Evolutionary conservation across 1,139 yeast species (phyloP).

Genomic region (Taphrina communis): DNA sequence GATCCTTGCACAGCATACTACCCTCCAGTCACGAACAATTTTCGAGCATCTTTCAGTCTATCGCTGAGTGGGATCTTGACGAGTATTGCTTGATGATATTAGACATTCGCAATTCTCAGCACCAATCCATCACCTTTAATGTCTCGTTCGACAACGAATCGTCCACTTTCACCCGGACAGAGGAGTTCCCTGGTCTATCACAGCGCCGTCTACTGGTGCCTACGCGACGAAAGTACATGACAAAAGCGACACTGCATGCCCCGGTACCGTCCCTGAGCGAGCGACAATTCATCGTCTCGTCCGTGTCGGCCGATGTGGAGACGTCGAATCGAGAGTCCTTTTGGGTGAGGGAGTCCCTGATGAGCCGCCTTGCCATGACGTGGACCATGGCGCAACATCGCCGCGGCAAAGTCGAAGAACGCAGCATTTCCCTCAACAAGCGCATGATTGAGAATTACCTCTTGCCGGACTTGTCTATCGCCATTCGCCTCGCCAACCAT

Average conservation of each 20-base stretch:
- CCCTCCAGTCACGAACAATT: slow-evolving; percentile 12
- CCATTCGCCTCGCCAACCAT: not conserved
- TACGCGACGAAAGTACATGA: slow-evolving; percentile 60
- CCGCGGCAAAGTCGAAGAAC: slow-evolving; percentile 1
- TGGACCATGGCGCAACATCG: slow-evolving; percentile 57
- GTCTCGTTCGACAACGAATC: slow-evolving; percentile 43
- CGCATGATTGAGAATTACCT: slow-evolving; percentile 27
- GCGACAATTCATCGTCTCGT: slow-evolving; percentile 72
- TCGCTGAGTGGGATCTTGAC: slow-evolving; percentile 48
- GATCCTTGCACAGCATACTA: not conserved
- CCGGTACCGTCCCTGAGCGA: slow-evolving; percentile 78
- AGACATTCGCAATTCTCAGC: slow-evolving; percentile 76
- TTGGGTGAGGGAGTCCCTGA: slow-evolving; percentile 76
- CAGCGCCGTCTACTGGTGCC: slow-evolving; percentile 71
- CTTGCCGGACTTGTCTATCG: not conserved
- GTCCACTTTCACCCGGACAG: slow-evolving; percentile 45
- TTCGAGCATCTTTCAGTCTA: not conserved
- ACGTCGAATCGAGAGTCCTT: slow-evolving; percentile 63
- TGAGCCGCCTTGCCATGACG: slow-evolving; percentile 64
- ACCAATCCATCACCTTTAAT: slow-evolving; percentile 51
- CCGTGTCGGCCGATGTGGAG: slow-evolving; percentile 49
- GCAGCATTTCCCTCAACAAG: slow-evolving; percentile 6
- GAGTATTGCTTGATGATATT: slow-evolving; percentile 67
- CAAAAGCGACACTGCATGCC: slow-evolving; percentile 56
- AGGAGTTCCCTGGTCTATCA: slow-evolving; percentile 50